Conservation (phyloP, 2,329 filamentous ascomycete species). For the Aspergillus sojae region DNA sequence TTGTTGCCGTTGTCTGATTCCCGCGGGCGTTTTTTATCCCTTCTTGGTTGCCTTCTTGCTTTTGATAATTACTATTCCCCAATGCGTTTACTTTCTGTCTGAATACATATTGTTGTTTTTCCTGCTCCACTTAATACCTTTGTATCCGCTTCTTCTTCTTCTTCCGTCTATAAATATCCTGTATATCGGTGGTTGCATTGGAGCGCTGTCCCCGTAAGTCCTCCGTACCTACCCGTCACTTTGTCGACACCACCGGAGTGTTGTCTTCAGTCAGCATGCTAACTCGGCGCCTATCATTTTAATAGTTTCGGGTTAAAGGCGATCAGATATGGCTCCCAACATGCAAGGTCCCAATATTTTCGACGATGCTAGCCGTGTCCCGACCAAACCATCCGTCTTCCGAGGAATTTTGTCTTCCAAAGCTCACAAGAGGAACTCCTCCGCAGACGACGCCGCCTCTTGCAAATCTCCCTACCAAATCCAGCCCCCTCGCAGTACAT, state of each 20-base stretch:
- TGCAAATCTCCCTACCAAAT: slow-evolving; percentile 40
- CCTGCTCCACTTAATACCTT: slow-evolving; percentile 9
- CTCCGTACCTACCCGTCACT: slow-evolving; percentile 14
- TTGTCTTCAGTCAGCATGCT: slow-evolving; percentile 3
- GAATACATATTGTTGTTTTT: slow-evolving; percentile 9
- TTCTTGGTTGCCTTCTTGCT: slow-evolving; percentile 7
- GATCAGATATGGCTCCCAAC: slow-evolving; percentile 37
- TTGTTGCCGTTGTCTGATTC: slow-evolving; percentile 18
- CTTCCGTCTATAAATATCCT: slow-evolving; percentile 1
- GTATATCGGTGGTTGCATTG: slow-evolving; percentile 2
- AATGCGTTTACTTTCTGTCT: slow-evolving; percentile 7
- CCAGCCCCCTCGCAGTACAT: slow-evolving; percentile 42
- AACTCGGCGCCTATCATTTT: slow-evolving; percentile 3
- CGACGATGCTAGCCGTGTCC: slow-evolving; percentile 38
- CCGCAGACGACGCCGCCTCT: slow-evolving; percentile 33
- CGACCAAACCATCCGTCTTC: slow-evolving; percentile 50
- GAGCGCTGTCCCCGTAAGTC: slow-evolving; percentile 21
- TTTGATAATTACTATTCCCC: slow-evolving; percentile 9
- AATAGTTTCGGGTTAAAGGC: slow-evolving; percentile 34
- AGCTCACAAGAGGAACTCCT: slow-evolving; percentile 52
- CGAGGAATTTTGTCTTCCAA: slow-evolving; percentile 57
- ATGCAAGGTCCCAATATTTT: slow-evolving; percentile 38
- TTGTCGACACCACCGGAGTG: not conserved
- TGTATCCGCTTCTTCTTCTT: not conserved
- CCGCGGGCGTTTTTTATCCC: slow-evolving; percentile 14